phyloP scores from a whole-genome alignment of 2,329 filamentous ascomycete species.

The Nemania sp. region DNA sequence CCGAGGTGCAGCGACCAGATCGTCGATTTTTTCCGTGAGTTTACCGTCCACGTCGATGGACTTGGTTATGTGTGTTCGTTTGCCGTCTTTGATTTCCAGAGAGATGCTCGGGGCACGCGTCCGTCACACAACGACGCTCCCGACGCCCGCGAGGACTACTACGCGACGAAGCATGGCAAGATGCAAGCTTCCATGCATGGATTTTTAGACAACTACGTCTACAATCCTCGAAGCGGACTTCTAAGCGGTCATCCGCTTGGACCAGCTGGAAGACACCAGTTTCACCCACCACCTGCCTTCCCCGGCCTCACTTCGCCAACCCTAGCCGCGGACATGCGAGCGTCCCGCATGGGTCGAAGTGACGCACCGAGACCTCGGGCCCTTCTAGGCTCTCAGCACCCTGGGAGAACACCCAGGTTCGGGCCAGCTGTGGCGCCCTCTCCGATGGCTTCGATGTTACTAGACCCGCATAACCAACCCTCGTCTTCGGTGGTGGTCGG shows the following conservation, averaged over 20 bases:
- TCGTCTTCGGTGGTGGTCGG: conserved; percentile 49
- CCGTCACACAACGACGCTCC: conserved; percentile 45
- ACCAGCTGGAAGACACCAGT: conserved; percentile 59
- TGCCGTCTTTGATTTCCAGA: conserved; percentile 96
- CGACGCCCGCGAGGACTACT: conserved; percentile 90
- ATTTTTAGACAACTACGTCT: conserved; percentile 89
- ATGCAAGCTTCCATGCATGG: conserved; percentile 98
- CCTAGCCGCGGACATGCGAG: conserved; percentile 58
- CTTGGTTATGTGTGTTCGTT: conserved; percentile 96
- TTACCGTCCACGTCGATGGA: conserved; percentile 95
- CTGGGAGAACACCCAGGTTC: conserved; percentile 48
- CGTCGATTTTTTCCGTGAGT: conserved; percentile 97
- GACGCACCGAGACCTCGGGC: conserved; percentile 50
- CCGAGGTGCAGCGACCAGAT: conserved; percentile 89
- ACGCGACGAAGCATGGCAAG: conserved; percentile 92
- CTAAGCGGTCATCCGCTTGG: conserved; percentile 58
- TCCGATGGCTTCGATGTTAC: conserved; percentile 71
- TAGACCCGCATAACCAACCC: conserved; percentile 78
- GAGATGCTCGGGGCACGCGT: conserved; percentile 59
- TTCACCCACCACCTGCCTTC: conserved; percentile 76
- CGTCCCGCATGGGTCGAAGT: conserved; percentile 51
- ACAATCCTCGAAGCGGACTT: conserved; percentile 70
- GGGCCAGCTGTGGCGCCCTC: conserved; percentile 55
- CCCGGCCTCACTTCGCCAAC: conserved; percentile 69
- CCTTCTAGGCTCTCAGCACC: conserved; percentile 40